Percentiles rank a stretch among this genome's conserved stretches.
Conservation (phyloP, 805 yeast genomes). For the Candida cerambycidarum region DNA sequence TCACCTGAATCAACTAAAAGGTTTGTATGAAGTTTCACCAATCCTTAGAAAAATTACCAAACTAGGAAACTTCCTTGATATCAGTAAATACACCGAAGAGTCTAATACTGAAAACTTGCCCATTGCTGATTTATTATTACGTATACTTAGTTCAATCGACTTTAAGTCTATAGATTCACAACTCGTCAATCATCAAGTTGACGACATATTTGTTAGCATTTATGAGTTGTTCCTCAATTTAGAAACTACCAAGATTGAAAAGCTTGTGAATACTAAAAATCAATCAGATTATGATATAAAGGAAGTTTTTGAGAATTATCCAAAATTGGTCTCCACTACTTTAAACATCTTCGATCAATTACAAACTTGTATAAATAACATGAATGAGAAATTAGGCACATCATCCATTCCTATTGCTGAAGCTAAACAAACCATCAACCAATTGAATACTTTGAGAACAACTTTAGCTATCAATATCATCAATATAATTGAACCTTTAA, state of each 20-base stretch:
- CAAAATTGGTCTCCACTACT: conserved; percentile 10
- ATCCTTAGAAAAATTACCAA: conserved; percentile 8
- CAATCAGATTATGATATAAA: conserved; percentile 25
- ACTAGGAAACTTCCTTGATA: conserved; percentile 15
- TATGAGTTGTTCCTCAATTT: conserved; percentile 27
- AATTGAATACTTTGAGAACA: conserved; percentile 9
- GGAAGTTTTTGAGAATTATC: conserved; percentile 9
- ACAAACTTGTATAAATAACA: not conserved
- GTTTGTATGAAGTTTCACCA: not conserved
- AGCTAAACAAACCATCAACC: conserved; percentile 1
- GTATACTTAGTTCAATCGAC: not conserved
- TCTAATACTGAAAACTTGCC: conserved; percentile 7
- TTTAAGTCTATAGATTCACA: not conserved
- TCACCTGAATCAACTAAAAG: not conserved
- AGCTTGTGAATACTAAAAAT: conserved; percentile 22
- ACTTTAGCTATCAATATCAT: conserved; percentile 18
- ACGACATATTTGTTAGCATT: conserved; percentile 20
- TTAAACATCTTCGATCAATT: not conserved
- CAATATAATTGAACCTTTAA: conserved; percentile 34
- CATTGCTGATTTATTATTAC: conserved; percentile 12
- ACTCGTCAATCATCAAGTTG: conserved; percentile 6
- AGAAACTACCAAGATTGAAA: conserved; percentile 37
- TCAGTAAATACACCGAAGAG: conserved; percentile 5
- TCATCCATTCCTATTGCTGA: conserved; percentile 1
- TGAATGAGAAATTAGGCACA: conserved; percentile 9